Percentiles rank a stretch among this genome's conserved stretches.
Conservation (phyloP, 495 filamentous ascomycete genomes). For the Trichodelitschia bisporula region DNA sequence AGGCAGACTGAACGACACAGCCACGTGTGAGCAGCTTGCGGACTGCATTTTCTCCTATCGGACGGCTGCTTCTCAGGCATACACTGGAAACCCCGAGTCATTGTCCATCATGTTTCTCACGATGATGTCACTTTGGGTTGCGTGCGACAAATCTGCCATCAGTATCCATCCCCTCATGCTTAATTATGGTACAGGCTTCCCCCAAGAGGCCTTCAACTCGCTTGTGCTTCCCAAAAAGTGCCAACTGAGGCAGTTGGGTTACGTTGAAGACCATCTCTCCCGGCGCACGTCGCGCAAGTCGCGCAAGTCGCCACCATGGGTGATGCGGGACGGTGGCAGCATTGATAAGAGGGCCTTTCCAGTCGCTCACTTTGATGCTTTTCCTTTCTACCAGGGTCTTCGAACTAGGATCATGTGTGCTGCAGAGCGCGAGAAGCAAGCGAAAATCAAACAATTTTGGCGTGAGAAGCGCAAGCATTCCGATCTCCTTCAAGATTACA, state of each 20-base stretch:
- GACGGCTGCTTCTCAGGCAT: slow-evolving; percentile 10
- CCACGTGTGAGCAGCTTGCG: slow-evolving; percentile 12
- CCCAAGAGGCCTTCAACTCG: slow-evolving; percentile 17
- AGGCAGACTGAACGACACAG: slow-evolving; percentile 6
- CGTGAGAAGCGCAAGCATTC: neutral
- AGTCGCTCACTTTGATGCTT: too few species aligned
- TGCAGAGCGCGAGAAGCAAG: neutral
- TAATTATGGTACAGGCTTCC: slow-evolving; percentile 27
- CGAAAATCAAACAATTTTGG: neutral
- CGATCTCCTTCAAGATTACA: neutral
- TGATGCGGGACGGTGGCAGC: neutral
- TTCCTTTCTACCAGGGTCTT: neutral
- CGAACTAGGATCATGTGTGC: too few species aligned
- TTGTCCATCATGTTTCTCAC: slow-evolving; percentile 35
- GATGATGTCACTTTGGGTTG: slow-evolving; percentile 37
- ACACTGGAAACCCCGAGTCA: slow-evolving; percentile 22
- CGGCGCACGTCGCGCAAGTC: too few species aligned
- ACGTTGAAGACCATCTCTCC: neutral
- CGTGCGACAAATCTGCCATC: slow-evolving; percentile 27
- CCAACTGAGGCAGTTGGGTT: too few species aligned
- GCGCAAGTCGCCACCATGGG: too few species aligned
- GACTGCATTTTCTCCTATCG: slow-evolving; percentile 15
- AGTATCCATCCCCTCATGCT: slow-evolving; percentile 17
- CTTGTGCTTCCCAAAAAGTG: slow-evolving; percentile 23
- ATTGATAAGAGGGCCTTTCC: neutral